Base-by-base conservation (phyloP, 345 rosid genomes). In the Hirschfeldia incana region DNA sequence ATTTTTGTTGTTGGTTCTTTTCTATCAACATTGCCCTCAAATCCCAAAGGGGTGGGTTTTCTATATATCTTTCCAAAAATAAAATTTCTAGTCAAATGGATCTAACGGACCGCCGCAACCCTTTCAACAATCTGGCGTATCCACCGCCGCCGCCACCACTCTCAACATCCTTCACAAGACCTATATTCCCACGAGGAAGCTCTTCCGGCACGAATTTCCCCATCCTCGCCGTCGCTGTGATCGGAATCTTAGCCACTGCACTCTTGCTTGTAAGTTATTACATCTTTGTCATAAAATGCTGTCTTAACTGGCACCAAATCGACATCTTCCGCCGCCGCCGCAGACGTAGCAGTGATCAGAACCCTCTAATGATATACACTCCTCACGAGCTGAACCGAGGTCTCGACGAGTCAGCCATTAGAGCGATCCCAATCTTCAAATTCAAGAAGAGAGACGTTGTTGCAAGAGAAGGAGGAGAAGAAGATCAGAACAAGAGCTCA, bases 191-290 rank as follows among this genome's bases (percentile, higher is more conserved):
- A 75, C 67, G 73, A 57, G 2, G 69, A 70, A 70, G 58, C 76
- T 70, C 80, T 33, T 11, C 83, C 57, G 80, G 62, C 33, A 75
- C 69, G 6, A 80, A 28, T 13, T 80, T 80, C 4, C 99, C 99
- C 1, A 89, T 95, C 53, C 75, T 95, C 71, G 94, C 94, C 67
- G 66, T 95, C 16, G 94, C 97, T 55, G 80, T 91, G 4, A 87
- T 95, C 15, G 98, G 98, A 53, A 95, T 95, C 75, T 63, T 93
- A 21, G 97, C 93, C 67, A 93, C 94, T 0, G 92, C 89, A n/a
- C 86, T 95, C 80, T 77, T 95, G 83, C 89, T 95, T 5, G 88
- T 95, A 26, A 87, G 99, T 84, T 95, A 95, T 69, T 93, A 93
- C 76, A 15, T 95, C 79, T 95, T 93, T 32, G 94, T 88, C 12